Conservation (phyloP, 129 eudicot genomes). For the Saposhnikovia divaricata region DNA sequence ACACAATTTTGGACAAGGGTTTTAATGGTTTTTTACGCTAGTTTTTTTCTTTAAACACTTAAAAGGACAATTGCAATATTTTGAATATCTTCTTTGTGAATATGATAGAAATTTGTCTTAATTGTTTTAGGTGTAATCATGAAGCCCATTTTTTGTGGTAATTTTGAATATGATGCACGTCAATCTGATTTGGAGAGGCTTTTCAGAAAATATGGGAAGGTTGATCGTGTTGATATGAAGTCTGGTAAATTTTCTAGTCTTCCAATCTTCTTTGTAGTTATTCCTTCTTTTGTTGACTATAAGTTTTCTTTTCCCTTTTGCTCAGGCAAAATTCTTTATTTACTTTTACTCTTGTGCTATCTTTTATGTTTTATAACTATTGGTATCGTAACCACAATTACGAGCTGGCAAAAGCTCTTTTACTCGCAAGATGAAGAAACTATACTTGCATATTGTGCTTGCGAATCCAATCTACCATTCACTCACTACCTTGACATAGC, state of each 20-base stretch:
- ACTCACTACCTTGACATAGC: not conserved
- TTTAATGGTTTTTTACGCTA: not conserved
- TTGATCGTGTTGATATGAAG: conserved; percentile 91
- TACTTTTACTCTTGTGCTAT: not conserved
- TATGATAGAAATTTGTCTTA: not conserved
- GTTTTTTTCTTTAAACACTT: not conserved
- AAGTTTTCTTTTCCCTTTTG: not conserved
- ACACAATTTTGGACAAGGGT: not conserved
- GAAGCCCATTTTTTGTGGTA: conserved; percentile 92
- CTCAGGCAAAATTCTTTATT: not conserved
- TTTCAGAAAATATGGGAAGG: conserved; percentile 80
- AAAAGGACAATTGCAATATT: not conserved
- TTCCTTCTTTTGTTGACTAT: not conserved
- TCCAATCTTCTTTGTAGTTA: conserved; percentile 1
- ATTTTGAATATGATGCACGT: conserved; percentile 79
- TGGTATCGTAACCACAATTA: not conserved
- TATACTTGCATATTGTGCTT: not conserved
- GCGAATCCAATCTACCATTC: not conserved
- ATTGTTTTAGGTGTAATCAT: conserved; percentile 38
- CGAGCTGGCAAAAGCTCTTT: not conserved
- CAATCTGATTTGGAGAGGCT: conserved; percentile 93
- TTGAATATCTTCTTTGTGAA: not conserved
- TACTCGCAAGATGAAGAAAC: not conserved
- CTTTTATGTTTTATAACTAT: not conserved
- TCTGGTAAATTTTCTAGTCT: conserved; percentile 48